Evolutionary conservation across 176 grass and related monocot genomes (phyloP).

Genomic region (Cenchrus americanus): DNA sequence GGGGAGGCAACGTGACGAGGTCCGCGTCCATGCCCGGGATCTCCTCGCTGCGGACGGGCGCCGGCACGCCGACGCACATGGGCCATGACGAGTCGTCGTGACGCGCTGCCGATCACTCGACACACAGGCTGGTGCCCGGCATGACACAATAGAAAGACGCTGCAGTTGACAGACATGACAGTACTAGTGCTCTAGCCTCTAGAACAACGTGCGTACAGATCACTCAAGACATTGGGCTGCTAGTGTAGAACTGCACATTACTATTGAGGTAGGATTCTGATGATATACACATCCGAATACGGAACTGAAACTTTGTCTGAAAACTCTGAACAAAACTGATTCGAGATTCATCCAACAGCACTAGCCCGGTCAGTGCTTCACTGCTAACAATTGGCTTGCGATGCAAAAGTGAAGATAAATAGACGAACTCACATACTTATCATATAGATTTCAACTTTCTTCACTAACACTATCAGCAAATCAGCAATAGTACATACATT

Average conservation of each 20-base stretch:
- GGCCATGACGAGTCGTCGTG: constrained; percentile 20
- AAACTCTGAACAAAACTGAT: not conserved
- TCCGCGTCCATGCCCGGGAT: constrained; percentile 54
- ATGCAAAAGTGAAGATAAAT: not conserved
- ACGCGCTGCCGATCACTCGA: not conserved
- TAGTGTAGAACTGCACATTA: not conserved
- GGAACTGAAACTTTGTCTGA: not conserved
- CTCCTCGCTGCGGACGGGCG: not conserved
- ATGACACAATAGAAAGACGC: too few relatives aligned
- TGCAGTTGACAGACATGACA: not conserved
- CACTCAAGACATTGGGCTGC: not conserved
- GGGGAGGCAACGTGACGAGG: constrained; percentile 34
- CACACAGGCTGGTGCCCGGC: too few relatives aligned
- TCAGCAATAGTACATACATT: constrained; percentile 9
- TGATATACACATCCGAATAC: not conserved
- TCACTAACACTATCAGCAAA: constrained; percentile 32
- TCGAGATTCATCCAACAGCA: not conserved
- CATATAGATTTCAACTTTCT: constrained; percentile 18
- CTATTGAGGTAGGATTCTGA: not conserved
- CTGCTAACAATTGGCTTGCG: not conserved
- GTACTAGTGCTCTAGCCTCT: not conserved
- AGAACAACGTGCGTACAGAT: too few relatives aligned
- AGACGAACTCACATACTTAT: constrained; percentile 12
- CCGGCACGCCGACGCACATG: constrained; percentile 21
- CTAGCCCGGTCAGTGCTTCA: not conserved